Percentiles rank a stretch among this genome's conserved stretches.
phyloP scores from a whole-genome alignment of 2,329 filamentous ascomycete genomes.

The Zymoseptoria tritici region DNA sequence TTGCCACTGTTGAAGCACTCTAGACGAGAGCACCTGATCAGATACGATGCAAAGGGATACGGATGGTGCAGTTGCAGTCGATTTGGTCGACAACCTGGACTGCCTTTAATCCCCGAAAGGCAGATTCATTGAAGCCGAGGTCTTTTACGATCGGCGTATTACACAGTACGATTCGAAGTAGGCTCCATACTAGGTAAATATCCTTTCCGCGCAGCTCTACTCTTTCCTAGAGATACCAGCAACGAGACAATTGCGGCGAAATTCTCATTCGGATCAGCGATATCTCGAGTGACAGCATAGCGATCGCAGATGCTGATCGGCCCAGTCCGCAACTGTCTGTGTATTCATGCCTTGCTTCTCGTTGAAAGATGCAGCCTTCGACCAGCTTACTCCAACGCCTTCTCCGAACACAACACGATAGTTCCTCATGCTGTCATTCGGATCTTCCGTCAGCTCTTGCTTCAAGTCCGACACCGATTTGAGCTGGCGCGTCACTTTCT shows the following conservation, averaged over 20 bases:
- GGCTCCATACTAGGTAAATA: too few species aligned
- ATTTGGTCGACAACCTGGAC: not conserved
- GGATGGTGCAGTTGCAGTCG: too few species aligned
- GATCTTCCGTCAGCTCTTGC: constrained; percentile 41
- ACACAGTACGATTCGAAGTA: not conserved
- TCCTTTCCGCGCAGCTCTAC: too few species aligned
- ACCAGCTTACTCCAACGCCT: constrained; percentile 54
- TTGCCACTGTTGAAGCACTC: not conserved
- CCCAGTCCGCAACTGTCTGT: constrained; percentile 38
- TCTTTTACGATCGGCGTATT: not conserved
- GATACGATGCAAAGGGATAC: too few species aligned
- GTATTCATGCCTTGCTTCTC: constrained; percentile 40
- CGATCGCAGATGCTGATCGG: constrained; percentile 11
- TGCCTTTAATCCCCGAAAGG: too few species aligned
- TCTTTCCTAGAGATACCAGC: too few species aligned
- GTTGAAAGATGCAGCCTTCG: constrained; percentile 48
- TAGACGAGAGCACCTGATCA: not conserved
- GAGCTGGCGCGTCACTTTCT: constrained; percentile 41
- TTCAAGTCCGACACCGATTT: constrained; percentile 44
- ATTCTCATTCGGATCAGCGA: too few species aligned
- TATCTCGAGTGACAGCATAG: too few species aligned
- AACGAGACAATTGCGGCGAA: too few species aligned
- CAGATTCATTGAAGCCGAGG: not conserved
- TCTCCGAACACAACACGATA: constrained; percentile 56
- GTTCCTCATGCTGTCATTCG: constrained; percentile 46